These are phyloP conservation scores for Zychaea mexicana DNA, from an alignment of 371 early-diverging fungal species.

Conservation along the genomic window DNA sequence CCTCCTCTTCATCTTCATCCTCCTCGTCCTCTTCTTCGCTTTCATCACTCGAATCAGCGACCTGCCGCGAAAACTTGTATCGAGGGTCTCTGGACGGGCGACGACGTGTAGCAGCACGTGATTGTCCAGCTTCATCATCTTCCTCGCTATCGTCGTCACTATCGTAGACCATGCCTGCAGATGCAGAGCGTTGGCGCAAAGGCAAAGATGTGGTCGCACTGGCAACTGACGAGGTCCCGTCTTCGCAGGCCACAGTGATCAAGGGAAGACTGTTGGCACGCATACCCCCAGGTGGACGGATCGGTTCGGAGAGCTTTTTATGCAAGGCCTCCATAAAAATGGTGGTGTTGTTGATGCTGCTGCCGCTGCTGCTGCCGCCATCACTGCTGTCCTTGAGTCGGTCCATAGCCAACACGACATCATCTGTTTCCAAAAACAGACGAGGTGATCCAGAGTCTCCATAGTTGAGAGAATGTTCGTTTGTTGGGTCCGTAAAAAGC, in stretches of 20 bases:
- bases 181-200: conserved; percentile 15
- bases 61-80: conserved; percentile 34
- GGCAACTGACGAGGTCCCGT: background rate
- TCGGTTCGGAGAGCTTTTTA: conserved; percentile 13
- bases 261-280: conserved; percentile 46
- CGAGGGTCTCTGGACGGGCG: conserved; percentile 5
- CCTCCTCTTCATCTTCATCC: conserved; percentile 26
- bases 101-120: background rate
- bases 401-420: conserved; percentile 25
- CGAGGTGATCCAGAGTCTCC: conserved; percentile 26
- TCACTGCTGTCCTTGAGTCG: background rate
- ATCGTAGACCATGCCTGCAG: conserved; percentile 3
- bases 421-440: conserved; percentile 37
- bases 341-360: background rate
- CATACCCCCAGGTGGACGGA: conserved; percentile 7
- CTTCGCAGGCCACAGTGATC: conserved; percentile 33
- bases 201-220: background rate
- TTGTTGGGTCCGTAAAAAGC: conserved; percentile 19
- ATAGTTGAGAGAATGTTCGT: conserved; percentile 36
- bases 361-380: background rate
- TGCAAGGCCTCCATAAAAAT: conserved; percentile 15
- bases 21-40: conserved; percentile 34
- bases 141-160: conserved; percentile 7
- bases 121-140: background rate
- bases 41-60: conserved; percentile 54